These are phyloP conservation scores for Russula lepida DNA, from an alignment of 768 basidiomycete species.

Conservation along the genomic window DNA sequence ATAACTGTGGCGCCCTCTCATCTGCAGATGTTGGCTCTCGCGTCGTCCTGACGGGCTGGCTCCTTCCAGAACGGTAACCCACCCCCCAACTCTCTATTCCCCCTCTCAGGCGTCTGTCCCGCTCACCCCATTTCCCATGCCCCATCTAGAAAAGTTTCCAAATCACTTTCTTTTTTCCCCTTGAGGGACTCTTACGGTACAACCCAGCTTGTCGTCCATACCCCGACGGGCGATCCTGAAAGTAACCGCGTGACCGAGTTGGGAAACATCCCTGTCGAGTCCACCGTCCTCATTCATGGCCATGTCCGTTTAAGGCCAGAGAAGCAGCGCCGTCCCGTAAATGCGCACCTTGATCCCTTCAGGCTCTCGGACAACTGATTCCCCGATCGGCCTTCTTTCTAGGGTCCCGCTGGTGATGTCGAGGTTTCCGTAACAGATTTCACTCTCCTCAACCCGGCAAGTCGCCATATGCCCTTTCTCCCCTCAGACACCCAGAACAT, in stretches of 20 bases:
- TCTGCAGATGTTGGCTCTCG: slow-evolving; percentile 18
- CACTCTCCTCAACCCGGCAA: slow-evolving; percentile 74
- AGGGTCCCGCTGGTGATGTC: slow-evolving; percentile 64
- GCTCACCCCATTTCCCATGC: slow-evolving; percentile 26
- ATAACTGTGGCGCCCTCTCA: slow-evolving; percentile 24
- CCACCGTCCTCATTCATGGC: slow-evolving; percentile 69
- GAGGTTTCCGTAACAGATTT: slow-evolving; percentile 69
- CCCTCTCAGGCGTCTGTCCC: not conserved
- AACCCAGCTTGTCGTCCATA: slow-evolving; percentile 67
- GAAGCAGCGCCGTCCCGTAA: slow-evolving; percentile 52
- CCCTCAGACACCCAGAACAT: slow-evolving; percentile 70
- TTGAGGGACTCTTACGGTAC: slow-evolving; percentile 72
- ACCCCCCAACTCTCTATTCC: not conserved
- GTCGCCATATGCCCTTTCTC: slow-evolving; percentile 65
- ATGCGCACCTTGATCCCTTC: not conserved
- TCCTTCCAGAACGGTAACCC: slow-evolving; percentile 71
- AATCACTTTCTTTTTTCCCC: slow-evolving; percentile 74
- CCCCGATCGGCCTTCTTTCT: slow-evolving; percentile 9
- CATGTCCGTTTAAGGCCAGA: slow-evolving; percentile 56
- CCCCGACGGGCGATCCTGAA: slow-evolving; percentile 14
- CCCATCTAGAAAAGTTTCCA: slow-evolving; percentile 52
- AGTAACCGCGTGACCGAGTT: slow-evolving; percentile 34
- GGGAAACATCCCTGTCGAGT: slow-evolving; percentile 64
- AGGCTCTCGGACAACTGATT: slow-evolving; percentile 1
- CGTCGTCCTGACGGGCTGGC: slow-evolving; percentile 75